Evolutionary conservation across 768 basidiomycete species (phyloP), one percentile per base, ranked within the genome.

Genomic region (Neoboletus magnificus): DNA sequence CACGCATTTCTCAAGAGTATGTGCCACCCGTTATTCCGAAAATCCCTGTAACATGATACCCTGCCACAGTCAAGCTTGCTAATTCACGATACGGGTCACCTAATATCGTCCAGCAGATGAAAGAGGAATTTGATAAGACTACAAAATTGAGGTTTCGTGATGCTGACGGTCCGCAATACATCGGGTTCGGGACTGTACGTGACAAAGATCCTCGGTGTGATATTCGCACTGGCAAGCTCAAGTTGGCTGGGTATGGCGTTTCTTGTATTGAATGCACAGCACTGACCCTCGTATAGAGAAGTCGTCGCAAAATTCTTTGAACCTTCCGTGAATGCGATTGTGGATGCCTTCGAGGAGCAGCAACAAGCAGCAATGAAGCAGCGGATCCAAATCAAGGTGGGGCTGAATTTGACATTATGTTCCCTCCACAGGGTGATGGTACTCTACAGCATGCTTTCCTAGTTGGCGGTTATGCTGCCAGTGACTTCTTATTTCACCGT

Each of bases 391-490:
- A 35, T 76, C 70, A 61, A 52, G 67, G 61, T 55, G 16, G 25
- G 22, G 5, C 33, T 32, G 20, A 7, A 1, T 5, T 30, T 23
- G 36, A 36, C 22, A 25, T 32, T 12, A 4, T 3, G 1, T 18
- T n/a, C 1, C 51, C 6, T 16, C 6, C 7, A 18, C 7, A 0
- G 3, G 13, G 37, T 46, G 12, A 61, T 27, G 12, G 13, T 35
- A 12, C 8, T 23, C 2, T 35, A 5, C 29, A 73, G 73, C 53
- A 71, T 16, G 72, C 77, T 22, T 75, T 81, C 40, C 72, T 85
- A 3, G 79, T 82, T 1, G 81, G 81, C 3, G 79, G 80, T 0
- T 82, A 80, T 55, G 75, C 77, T 0, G 76, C 78, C 13, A 81
- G 73, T 48, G 75, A 77, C 23, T 81, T 73, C 67, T 61, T 83